Conservation (phyloP, 495 filamentous ascomycete species). For the Daldinia vernicosa region DNA sequence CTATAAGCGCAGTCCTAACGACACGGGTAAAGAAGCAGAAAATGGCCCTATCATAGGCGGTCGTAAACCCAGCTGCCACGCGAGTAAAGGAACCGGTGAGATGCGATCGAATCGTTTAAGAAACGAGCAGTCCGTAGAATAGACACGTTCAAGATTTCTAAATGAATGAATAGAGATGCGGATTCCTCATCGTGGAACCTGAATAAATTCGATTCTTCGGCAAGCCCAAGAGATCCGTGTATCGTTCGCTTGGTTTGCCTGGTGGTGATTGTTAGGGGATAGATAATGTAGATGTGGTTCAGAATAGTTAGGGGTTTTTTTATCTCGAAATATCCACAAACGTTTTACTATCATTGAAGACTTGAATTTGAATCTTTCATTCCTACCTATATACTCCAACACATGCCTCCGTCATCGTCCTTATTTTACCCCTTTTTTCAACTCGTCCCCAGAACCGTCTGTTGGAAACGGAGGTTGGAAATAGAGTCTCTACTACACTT, state of each 20-base stretch:
- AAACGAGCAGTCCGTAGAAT: slow-evolving; percentile 14
- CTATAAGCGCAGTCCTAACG: slow-evolving; percentile 19
- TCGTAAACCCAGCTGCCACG: slow-evolving; percentile 13
- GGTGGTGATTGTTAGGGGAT: background rate
- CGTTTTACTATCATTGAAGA: background rate
- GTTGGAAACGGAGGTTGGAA: background rate
- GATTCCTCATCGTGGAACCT: slow-evolving; percentile 9
- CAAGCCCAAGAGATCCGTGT: background rate
- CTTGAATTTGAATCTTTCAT: background rate
- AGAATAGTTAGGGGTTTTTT: slow-evolving; percentile 1
- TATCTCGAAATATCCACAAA: background rate
- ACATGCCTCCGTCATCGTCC: background rate
- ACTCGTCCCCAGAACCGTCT: background rate
- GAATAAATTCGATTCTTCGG: background rate
- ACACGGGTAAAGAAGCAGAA: slow-evolving; percentile 34
- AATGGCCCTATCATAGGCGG: slow-evolving; percentile 25
- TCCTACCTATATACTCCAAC: background rate
- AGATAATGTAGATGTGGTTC: background rate
- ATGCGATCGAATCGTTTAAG: slow-evolving; percentile 35
- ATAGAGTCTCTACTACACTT: background rate
- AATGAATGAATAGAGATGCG: slow-evolving; percentile 5
- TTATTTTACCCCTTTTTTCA: slow-evolving; percentile 5
- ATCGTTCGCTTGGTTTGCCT: background rate
- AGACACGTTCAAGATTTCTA: slow-evolving; percentile 9
- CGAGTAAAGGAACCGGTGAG: slow-evolving; percentile 34